phyloP scores from a whole-genome alignment of 1,284 basidiomycete species.

The Fomitopsis schrenkii region DNA sequence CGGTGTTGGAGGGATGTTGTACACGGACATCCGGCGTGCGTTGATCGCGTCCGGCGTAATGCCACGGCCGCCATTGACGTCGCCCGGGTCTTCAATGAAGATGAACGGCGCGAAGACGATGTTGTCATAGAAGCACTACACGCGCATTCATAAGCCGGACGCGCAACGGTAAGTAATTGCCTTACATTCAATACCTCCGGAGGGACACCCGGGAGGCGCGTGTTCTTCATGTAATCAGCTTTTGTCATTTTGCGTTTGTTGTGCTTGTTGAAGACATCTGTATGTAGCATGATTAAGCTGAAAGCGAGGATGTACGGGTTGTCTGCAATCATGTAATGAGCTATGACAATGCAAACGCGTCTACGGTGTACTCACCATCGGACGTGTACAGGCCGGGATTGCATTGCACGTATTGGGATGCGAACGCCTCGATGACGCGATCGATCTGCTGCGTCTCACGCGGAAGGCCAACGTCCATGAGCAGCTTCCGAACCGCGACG shows the following conservation, averaged over 20 bases:
- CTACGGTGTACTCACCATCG: constrained; percentile 46
- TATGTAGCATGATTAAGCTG: constrained; percentile 98
- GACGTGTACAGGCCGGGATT: constrained; percentile 81
- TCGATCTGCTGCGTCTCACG: constrained; percentile 99
- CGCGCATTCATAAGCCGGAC: neutral
- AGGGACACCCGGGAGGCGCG: constrained; percentile 80
- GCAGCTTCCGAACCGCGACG: constrained; percentile 84
- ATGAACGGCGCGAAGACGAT: constrained; percentile 94
- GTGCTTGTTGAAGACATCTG: constrained; percentile 96
- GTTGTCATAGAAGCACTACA: constrained; percentile 93
- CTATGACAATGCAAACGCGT: neutral
- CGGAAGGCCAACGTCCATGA: constrained; percentile 91
- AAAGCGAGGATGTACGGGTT: constrained; percentile 97
- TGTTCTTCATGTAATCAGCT: constrained; percentile 89
- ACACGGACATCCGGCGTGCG: constrained; percentile 38
- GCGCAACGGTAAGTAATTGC: neutral
- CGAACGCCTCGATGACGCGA: constrained; percentile 94
- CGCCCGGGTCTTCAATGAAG: constrained; percentile 87
- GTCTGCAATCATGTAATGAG: constrained; percentile 43
- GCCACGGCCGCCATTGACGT: constrained; percentile 56
- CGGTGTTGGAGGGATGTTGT: constrained; percentile 30
- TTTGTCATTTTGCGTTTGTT: constrained; percentile 99
- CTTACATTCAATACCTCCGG: constrained; percentile 83
- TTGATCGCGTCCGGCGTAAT: constrained; percentile 40
- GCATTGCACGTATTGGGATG: constrained; percentile 79